These are phyloP conservation scores for Fusarium newnesense DNA, from an alignment of 2,329 filamentous ascomycete genomes.

Conservation along the genomic window DNA sequence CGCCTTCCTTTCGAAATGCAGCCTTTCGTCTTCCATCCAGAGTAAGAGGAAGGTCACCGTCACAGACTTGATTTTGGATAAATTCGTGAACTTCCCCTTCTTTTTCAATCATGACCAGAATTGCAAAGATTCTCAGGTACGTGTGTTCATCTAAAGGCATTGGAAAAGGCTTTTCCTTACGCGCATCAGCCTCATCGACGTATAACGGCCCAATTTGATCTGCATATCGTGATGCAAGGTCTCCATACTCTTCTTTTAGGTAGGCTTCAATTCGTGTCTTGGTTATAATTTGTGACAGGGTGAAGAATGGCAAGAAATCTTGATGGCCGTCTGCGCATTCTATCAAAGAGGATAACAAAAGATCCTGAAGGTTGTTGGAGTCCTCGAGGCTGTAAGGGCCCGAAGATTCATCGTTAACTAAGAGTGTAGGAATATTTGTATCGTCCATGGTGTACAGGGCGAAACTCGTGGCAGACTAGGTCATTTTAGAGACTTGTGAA, in stretches of 20 bases:
- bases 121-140: background rate
- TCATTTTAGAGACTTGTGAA: background rate
- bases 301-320: background rate
- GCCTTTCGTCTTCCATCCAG: background rate
- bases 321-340: no score
- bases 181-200: background rate
- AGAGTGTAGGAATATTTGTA: background rate
- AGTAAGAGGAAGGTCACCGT: background rate
- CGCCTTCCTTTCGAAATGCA: background rate
- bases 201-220: background rate
- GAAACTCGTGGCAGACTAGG: no score
- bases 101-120: background rate
- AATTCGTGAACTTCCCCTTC: background rate
- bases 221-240: background rate
- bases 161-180: background rate
- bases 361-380: background rate
- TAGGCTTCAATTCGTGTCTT: background rate
- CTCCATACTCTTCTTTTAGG: background rate
- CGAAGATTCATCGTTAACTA: fast-evolving
- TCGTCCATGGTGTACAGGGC: background rate
- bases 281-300: background rate
- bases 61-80: background rate
- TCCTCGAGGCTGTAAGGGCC: background rate
- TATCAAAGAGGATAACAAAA: background rate
- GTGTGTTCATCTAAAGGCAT: background rate